phyloP scores from a whole-genome alignment of 2,329 filamentous ascomycete species.

The Colletotrichum sp. region DNA sequence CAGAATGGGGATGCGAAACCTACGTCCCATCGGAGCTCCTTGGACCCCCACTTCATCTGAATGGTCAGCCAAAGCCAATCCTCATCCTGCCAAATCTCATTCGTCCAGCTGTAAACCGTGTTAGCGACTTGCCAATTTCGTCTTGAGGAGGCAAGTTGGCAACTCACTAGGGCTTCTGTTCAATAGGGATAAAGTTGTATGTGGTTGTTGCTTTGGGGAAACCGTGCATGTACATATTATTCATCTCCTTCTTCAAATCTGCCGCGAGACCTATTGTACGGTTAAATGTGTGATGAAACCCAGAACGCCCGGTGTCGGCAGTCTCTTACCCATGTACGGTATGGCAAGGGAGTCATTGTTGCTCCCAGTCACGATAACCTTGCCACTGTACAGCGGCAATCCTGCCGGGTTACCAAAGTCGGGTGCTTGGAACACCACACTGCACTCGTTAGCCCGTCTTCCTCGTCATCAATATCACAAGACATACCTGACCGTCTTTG shows the following conservation, averaged over 20 bases:
- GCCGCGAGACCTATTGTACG: conserved; percentile 22
- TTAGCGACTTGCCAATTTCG: not conserved
- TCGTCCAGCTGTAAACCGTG: conserved; percentile 19
- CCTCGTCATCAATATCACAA: not conserved
- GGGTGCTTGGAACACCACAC: conserved; percentile 34
- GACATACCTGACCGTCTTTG: conserved; percentile 26
- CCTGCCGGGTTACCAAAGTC: conserved; percentile 28
- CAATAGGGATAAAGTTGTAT: rapidly evolving
- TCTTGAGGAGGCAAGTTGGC: not conserved
- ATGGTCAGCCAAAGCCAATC: conserved; percentile 18
- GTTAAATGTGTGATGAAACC: not conserved
- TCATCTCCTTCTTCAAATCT: conserved; percentile 25
- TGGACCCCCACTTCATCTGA: conserved; percentile 23
- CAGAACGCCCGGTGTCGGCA: rapidly evolving
- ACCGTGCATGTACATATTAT: conserved; percentile 18
- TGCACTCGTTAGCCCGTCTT: not conserved
- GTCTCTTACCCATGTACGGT: conserved; percentile 32
- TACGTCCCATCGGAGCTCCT: conserved; percentile 25
- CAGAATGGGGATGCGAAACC: conserved; percentile 10
- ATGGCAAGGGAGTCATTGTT: conserved; percentile 36
- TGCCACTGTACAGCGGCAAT: conserved; percentile 38
- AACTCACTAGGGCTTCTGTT: not conserved
- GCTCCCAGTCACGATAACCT: conserved; percentile 32
- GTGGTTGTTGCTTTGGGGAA: conserved; percentile 7
- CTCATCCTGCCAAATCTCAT: conserved; percentile 23